These are phyloP conservation scores for Laburnicola sp. DNA, from an alignment of 2,329 filamentous ascomycete species.

Conservation along the genomic window DNA sequence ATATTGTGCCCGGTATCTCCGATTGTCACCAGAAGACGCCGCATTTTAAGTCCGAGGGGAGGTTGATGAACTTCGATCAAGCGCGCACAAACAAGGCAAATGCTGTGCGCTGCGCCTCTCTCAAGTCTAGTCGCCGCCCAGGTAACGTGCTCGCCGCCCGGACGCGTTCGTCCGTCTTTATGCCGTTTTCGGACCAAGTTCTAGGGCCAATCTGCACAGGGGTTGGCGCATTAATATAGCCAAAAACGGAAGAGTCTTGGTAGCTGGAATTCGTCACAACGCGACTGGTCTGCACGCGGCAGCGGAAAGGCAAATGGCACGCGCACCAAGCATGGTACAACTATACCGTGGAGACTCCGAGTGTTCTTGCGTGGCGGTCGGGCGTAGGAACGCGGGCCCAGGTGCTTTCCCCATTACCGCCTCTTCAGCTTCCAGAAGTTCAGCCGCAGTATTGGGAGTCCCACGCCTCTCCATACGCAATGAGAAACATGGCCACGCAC, in stretches of 20 bases:
- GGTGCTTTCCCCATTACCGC: background rate
- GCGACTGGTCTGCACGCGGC: background rate
- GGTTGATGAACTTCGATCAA: too few species aligned
- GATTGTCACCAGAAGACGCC: too few species aligned
- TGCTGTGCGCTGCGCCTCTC: too few species aligned
- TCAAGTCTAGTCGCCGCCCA: background rate
- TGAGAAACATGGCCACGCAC: background rate
- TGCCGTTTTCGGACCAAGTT: background rate
- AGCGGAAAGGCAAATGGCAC: conserved; percentile 1
- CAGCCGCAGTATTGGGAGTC: background rate
- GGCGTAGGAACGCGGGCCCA: background rate
- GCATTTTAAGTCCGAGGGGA: too few species aligned
- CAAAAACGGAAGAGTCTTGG: background rate
- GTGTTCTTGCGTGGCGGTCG: conserved; percentile 1
- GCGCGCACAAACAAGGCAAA: too few species aligned
- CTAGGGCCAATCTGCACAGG: background rate
- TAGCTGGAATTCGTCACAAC: background rate
- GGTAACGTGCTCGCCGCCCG: background rate
- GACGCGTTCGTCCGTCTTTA: background rate
- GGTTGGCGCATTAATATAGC: background rate
- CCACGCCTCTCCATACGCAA: background rate
- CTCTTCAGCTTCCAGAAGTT: conserved; percentile 2
- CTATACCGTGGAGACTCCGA: too few species aligned
- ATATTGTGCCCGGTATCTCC: too few species aligned
- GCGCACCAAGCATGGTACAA: background rate